A percentile compares a stretch with the other conserved stretches of the same genome.
Conservation (phyloP, 179 eudicot genomes). For the Patellifolia procumbens region DNA sequence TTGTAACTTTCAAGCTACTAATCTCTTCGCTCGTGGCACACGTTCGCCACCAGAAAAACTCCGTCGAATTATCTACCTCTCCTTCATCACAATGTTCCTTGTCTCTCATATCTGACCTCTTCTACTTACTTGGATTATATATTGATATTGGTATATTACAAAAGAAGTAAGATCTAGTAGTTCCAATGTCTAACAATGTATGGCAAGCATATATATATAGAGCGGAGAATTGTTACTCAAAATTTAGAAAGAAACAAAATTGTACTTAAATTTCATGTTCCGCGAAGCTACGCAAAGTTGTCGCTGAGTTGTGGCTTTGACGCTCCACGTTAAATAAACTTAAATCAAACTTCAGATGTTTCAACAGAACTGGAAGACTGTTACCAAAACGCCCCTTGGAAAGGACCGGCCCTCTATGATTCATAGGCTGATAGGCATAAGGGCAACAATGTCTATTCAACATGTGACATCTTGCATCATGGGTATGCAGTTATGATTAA, state of each 20-base stretch:
- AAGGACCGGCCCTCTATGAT: neutral
- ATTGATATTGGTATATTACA: neutral
- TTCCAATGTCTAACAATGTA: neutral
- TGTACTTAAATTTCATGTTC: neutral
- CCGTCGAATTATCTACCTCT: slow-evolving; percentile 15
- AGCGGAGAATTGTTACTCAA: too few species aligned
- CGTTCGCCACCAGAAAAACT: slow-evolving; percentile 38
- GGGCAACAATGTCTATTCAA: neutral
- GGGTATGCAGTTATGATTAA: too few species aligned
- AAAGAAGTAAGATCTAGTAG: neutral
- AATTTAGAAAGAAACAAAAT: neutral
- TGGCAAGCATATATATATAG: neutral
- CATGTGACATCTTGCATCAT: neutral
- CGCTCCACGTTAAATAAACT: neutral
- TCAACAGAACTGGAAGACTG: neutral
- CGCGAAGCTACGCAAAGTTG: slow-evolving; percentile 16
- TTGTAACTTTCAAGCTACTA: slow-evolving; percentile 21
- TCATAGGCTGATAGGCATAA: too few species aligned
- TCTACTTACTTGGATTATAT: neutral
- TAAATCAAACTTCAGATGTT: neutral
- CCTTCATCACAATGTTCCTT: slow-evolving; percentile 5
- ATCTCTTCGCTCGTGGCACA: slow-evolving; percentile 32
- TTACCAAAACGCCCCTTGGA: slow-evolving; percentile 13
- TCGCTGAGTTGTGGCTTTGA: neutral
- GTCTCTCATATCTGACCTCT: too few species aligned